phyloP scores from a whole-genome alignment of 768 basidiomycete genomes.

The Naganishia onofrii region DNA sequence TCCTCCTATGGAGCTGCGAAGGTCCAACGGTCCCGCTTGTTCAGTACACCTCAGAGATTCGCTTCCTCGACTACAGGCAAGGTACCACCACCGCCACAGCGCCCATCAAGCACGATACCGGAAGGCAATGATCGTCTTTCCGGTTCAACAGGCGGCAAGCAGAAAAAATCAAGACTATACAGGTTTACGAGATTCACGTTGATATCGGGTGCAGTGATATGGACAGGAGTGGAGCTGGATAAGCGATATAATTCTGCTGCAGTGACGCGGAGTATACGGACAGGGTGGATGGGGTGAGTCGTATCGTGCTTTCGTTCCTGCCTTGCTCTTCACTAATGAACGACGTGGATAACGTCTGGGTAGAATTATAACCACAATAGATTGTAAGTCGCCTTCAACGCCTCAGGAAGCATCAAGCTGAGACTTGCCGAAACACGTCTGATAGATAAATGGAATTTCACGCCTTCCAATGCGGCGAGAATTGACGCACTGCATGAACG shows the following conservation, averaged over 20 bases:
- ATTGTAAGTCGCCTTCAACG: constrained; percentile 41
- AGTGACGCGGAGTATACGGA: constrained; percentile 59
- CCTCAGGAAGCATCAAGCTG: neutral
- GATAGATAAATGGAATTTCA: constrained; percentile 81
- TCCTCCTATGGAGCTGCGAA: neutral
- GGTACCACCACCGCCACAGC: neutral
- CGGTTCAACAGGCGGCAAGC: neutral
- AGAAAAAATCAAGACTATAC: constrained; percentile 23
- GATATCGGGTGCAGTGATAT: constrained; percentile 9
- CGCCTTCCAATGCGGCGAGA: constrained; percentile 61
- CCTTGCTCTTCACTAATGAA: constrained; percentile 14
- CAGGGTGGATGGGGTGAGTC: constrained; percentile 58
- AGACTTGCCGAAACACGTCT: too few relatives aligned
- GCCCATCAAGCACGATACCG: neutral
- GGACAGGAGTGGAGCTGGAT: constrained; percentile 49
- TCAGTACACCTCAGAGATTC: neutral
- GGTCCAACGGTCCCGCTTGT: neutral
- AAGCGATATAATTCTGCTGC: constrained; percentile 62
- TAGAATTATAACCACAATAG: constrained; percentile 45
- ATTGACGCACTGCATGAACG: constrained; percentile 82
- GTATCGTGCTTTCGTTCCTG: neutral
- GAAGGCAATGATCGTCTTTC: neutral
- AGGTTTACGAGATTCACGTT: constrained; percentile 7
- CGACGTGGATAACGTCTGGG: neutral
- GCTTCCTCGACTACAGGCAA: neutral